phyloP scores from a whole-genome alignment of 2,329 filamentous ascomycete species.

The Drechslerella stenobrocha region DNA sequence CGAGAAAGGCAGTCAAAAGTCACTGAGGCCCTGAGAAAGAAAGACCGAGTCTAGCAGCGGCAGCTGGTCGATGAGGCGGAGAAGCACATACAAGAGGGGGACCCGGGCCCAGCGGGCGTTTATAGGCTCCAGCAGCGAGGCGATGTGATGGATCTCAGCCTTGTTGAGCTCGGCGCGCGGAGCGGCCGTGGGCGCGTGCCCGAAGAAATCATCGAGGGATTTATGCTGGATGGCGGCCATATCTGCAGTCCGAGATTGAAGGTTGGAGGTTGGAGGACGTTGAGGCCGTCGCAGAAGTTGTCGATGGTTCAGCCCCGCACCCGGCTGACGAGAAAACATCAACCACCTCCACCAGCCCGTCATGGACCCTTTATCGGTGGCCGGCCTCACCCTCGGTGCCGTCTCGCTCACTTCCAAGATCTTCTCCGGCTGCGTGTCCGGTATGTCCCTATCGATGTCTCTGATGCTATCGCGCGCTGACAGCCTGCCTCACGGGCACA shows the following conservation, averaged over 20 bases:
- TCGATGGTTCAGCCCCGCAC: no score
- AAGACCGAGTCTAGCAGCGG: conserved; percentile 48
- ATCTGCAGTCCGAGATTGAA: no score
- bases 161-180: conserved; percentile 3
- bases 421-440: conserved; percentile 18
- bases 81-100: conserved; percentile 49
- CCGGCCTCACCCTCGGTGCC: conserved; percentile 16
- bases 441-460: conserved; percentile 4
- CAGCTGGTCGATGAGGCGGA: conserved; percentile 48
- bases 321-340: no score
- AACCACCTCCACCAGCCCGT: not conserved
- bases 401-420: conserved; percentile 16
- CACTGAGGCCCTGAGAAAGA: conserved; percentile 43
- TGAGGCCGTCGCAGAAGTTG: no score
- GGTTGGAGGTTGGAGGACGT: no score
- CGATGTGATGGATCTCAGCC: conserved; percentile 17
- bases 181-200: conserved; percentile 1
- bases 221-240: conserved; percentile 8
- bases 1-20: conserved; percentile 50
- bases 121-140: conserved; percentile 15
- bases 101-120: conserved; percentile 29
- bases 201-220: conserved; percentile 20
- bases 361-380: conserved; percentile 21
- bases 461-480: not conserved
- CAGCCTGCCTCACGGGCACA: conserved; percentile 2